Percentiles rank a stretch among this genome's conserved stretches.
phyloP scores from a whole-genome alignment of 768 basidiomycete species.

The Zangia roseola region DNA sequence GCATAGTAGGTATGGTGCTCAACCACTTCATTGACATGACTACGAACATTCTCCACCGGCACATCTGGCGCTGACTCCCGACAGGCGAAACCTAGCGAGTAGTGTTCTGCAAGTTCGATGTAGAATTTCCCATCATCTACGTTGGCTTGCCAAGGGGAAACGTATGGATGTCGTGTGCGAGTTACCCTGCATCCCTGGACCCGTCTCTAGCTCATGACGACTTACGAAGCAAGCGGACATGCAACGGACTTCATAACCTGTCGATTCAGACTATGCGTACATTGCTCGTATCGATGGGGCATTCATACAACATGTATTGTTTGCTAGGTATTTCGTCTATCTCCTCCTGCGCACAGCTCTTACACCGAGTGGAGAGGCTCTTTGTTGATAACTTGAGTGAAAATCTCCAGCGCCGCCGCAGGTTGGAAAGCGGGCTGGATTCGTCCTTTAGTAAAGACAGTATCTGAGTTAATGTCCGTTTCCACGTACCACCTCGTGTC shows the following conservation, averaged over 20 bases:
- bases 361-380: constrained; percentile 55
- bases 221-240: constrained; percentile 62
- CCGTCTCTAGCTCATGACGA: background rate
- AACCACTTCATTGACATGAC: no score
- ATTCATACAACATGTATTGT: constrained; percentile 57
- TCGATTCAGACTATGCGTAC: constrained; percentile 79
- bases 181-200: no score
- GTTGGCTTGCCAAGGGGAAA: no score
- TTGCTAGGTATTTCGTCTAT: constrained; percentile 53
- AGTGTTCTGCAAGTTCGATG: no score
- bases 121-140: no score
- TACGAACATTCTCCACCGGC: no score
- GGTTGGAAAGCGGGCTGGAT: constrained; percentile 62
- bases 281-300: constrained; percentile 59
- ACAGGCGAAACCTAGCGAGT: no score
- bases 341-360: background rate
- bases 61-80: no score
- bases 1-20: no score
- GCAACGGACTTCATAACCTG: constrained; percentile 84
- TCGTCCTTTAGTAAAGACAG: background rate
- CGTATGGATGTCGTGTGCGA: no score
- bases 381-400: constrained; percentile 50
- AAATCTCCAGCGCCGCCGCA: constrained; percentile 54
- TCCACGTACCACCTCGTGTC: constrained; percentile 59
- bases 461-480: background rate